Conservation (phyloP, 345 rosid genomes). For the Eucalyptus camaldulensis region DNA sequence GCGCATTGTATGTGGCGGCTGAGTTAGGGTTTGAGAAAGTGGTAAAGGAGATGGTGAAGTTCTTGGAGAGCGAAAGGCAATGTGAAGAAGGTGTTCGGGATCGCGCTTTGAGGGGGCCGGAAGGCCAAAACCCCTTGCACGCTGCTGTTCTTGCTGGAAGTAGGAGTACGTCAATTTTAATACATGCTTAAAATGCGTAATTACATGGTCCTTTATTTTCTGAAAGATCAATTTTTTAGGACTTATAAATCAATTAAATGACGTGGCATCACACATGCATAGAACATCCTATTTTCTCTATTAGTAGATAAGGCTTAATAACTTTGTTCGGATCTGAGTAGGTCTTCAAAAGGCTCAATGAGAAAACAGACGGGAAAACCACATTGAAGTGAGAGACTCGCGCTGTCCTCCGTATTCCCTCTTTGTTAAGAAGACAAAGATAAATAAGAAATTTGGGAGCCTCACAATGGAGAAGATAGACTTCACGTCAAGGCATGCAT, state of each 20-base stretch:
- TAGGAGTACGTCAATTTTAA: not conserved
- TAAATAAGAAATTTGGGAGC: no score
- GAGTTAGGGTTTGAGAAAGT: not conserved
- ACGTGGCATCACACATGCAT: not conserved
- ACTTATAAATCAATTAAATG: no score
- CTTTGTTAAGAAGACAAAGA: rapidly evolving
- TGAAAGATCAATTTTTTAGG: no score
- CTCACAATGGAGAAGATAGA: no score
- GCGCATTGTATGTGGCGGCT: not conserved
- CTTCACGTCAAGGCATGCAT: no score
- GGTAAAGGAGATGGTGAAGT: not conserved
- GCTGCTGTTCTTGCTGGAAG: not conserved
- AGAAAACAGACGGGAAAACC: no score
- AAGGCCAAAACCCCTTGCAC: not conserved
- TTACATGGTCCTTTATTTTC: not conserved
- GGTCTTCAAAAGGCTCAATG: no score
- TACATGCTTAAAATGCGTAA: not conserved
- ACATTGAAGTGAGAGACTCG: no score
- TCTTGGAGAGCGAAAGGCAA: not conserved
- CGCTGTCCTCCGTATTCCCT: no score
- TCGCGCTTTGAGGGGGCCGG: not conserved
- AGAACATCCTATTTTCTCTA: not conserved
- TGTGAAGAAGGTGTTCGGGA: not conserved
- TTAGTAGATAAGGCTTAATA: not conserved
- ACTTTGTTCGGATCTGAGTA: no score